Conservation (phyloP, 2,329 filamentous ascomycete genomes). For the Epicoccum nigrum region DNA sequence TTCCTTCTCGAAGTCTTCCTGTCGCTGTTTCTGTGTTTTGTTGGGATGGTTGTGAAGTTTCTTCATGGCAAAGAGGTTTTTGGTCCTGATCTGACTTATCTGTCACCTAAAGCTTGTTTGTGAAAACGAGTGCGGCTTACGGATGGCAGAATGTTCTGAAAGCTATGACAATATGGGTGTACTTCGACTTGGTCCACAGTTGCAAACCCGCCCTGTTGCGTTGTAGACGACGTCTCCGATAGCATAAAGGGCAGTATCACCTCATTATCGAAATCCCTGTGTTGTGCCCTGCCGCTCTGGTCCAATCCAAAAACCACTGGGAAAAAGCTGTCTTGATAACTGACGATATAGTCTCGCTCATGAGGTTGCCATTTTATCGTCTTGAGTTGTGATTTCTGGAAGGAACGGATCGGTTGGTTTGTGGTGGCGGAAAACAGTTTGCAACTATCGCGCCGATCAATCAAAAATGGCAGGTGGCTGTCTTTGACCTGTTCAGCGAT, state of each 20-base stretch:
- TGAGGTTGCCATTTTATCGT: no score
- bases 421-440: no score
- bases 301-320: no score
- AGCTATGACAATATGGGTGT: neutral
- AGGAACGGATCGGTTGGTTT: no score
- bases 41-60: neutral
- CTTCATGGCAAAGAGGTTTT: neutral
- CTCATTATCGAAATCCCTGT: neutral
- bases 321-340: no score
- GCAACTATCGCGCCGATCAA: no score
- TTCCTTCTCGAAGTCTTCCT: slow-evolving; percentile 6
- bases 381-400: no score
- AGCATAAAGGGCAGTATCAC: neutral
- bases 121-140: neutral
- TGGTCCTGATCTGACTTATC: neutral
- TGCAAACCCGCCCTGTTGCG: neutral
- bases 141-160: neutral
- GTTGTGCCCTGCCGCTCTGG: neutral
- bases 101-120: no score
- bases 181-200: neutral
- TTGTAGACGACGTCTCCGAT: no score
- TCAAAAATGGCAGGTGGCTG: no score
- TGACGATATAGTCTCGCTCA: no score
- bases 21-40: neutral
- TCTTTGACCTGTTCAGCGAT: no score